Evolutionary conservation across 331 rosid genomes (phyloP).

Genomic region (Erythrophleum ivorense): DNA sequence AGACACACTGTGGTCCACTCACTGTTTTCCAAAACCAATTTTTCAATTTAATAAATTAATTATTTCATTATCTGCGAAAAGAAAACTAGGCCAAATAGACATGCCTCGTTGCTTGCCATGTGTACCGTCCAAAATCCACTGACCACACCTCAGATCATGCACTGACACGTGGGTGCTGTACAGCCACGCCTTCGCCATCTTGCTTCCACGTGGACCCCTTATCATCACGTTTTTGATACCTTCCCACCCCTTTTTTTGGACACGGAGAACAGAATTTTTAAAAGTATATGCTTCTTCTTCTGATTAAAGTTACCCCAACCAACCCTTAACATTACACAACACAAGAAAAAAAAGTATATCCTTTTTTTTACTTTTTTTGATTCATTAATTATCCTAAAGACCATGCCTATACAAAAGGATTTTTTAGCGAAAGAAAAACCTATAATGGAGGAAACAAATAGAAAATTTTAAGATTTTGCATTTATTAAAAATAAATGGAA

Average conservation of each 20-base stretch:
- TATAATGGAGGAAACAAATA: too few relatives aligned
- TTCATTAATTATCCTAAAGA: too few relatives aligned
- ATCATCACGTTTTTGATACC: constrained; percentile 38
- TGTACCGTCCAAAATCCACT: constrained; percentile 17
- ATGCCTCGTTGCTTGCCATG: constrained; percentile 42
- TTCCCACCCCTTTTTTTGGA: not conserved
- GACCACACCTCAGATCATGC: constrained; percentile 8
- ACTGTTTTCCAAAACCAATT: not conserved
- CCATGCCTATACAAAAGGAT: too few relatives aligned
- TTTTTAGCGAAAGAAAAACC: too few relatives aligned
- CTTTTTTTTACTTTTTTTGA: too few relatives aligned
- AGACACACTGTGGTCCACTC: constrained; percentile 26
- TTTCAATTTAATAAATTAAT: not conserved
- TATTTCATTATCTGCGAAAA: not conserved
- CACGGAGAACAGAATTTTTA: not conserved
- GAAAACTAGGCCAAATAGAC: not conserved
- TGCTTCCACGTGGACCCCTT: constrained; percentile 37
- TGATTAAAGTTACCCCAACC: not conserved
- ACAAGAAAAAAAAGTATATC: too few relatives aligned
- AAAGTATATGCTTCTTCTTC: not conserved
- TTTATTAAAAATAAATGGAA: too few relatives aligned
- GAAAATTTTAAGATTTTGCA: too few relatives aligned
- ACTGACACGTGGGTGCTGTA: constrained; percentile 39
- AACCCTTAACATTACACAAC: too few relatives aligned
- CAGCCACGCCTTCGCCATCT: not conserved